Evolutionary conservation across 2,329 filamentous ascomycete species (phyloP), one percentile per base, ranked within the genome.

Genomic region (Dothideomycetes sp.): DNA sequence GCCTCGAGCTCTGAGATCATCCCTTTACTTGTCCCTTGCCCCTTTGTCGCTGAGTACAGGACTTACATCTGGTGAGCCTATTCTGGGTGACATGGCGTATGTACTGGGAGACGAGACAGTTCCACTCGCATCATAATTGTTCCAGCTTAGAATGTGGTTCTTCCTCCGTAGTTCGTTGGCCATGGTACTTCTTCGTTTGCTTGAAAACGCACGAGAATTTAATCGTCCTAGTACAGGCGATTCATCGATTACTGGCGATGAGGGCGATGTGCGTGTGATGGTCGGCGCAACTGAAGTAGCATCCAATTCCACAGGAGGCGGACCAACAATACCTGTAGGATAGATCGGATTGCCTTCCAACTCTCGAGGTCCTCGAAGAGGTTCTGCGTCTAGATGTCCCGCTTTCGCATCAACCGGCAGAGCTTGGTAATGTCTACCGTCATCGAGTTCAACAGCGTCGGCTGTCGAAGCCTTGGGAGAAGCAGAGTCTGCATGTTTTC

Each of bases 121-220:
- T 16, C 29, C 31, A 22, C 31, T 40, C 5, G 45, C 18, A 31
- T 48, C 47, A 28, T 51, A 51, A 6, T 44, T 51, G 27, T 49
- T 52, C 49, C 51, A 52, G 6, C 47, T 53, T 44, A 53, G 45
- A 10, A 52, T 29, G 29, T 40, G 49, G 29, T 53, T 45, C 33
- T 44, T 47, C 15, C 47, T 37, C 22, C 45, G 34, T 5, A 49
- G 13, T 6, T 41, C 38, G 4, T 34, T 29, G 22, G 38, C 40
- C 24, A 42, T 19, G 20, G n/a, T 34, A 24, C 23, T 34, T 12
- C 20, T 17, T 29, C 28, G 27, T 11, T 27, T 20, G 8, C 16
- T 27, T 5, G 11, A 5, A n/a, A 18, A 27, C 8, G 20, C 29
- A 6, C n/a, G 24, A 4, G 20, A 25, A 15, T 24, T 7, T 25